These are phyloP conservation scores for Cryptococcus maquisensis DNA, from an alignment of 1,284 basidiomycete genomes.

Conservation along the genomic window DNA sequence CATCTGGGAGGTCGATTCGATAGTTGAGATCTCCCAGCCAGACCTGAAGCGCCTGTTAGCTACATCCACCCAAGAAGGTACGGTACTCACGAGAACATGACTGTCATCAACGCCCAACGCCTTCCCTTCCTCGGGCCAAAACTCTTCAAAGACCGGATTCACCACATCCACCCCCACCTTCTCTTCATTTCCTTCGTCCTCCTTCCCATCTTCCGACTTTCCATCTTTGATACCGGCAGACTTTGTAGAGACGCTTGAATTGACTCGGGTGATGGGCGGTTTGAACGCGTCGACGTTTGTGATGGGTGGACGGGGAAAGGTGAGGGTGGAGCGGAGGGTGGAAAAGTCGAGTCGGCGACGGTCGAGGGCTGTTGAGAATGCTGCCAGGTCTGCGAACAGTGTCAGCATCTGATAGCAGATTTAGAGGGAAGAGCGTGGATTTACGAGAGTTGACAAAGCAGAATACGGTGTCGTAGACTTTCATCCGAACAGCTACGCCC, in stretches of 20 bases:
- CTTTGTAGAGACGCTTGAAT: too few species aligned
- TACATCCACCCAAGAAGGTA: neutral
- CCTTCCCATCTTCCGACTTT: neutral
- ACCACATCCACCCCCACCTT: neutral
- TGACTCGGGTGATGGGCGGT: too few species aligned
- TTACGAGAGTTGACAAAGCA: slow-evolving; percentile 59
- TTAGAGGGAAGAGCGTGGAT: slow-evolving; percentile 46
- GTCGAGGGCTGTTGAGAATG: slow-evolving; percentile 55
- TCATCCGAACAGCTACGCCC: slow-evolving; percentile 47
- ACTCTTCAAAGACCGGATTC: slow-evolving; percentile 34
- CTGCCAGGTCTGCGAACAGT: slow-evolving; percentile 52
- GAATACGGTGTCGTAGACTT: slow-evolving; percentile 44
- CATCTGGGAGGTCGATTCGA: slow-evolving; percentile 34
- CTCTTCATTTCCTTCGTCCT: neutral
- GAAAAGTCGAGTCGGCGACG: slow-evolving; percentile 42
- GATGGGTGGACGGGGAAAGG: slow-evolving; percentile 21
- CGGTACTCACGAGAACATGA: slow-evolving; percentile 27
- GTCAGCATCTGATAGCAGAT: slow-evolving; percentile 11
- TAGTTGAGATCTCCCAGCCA: slow-evolving; percentile 47
- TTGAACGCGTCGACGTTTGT: too few species aligned
- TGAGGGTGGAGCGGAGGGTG: slow-evolving; percentile 21
- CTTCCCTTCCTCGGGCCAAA: slow-evolving; percentile 23
- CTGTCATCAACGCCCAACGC: slow-evolving; percentile 26
- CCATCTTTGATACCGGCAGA: too few species aligned
- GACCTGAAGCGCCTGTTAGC: slow-evolving; percentile 24